A percentile compares a stretch with the other conserved stretches of the same genome.
Conservation (phyloP, 176 grass and related monocot genomes). For the sorghum (Sorghum bicolor) region DNA sequence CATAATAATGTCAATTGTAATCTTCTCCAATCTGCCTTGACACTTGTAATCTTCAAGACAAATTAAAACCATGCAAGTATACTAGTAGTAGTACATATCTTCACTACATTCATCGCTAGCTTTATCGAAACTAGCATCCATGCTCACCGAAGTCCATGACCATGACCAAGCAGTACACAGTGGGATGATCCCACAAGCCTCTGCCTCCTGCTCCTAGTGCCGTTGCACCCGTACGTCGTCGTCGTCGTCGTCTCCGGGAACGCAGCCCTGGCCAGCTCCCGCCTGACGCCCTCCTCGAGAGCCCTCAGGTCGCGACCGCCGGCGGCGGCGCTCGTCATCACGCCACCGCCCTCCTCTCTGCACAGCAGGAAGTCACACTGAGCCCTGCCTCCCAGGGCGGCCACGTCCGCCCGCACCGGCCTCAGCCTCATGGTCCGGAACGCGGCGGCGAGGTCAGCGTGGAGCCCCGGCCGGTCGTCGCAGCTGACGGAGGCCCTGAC, state of each 20-base stretch:
- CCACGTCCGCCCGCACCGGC: conserved; percentile 23
- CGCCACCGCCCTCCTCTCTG: not conserved
- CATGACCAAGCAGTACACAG: not conserved
- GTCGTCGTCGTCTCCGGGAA: conserved; percentile 26
- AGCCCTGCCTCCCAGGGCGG: conserved; percentile 34
- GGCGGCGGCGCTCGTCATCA: not conserved
- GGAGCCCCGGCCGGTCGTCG: conserved; percentile 44
- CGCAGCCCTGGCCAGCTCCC: conserved; percentile 27
- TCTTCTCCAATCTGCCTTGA: no score
- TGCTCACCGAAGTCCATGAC: not conserved
- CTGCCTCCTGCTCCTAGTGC: conserved; percentile 34
- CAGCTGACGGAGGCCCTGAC: conserved; percentile 41
- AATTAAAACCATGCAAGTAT: no score
- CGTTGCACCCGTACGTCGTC: not conserved
- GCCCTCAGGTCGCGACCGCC: not conserved
- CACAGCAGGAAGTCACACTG: conserved; percentile 29
- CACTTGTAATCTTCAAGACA: no score
- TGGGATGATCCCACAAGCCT: conserved; percentile 12
- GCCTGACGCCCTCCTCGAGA: conserved; percentile 33
- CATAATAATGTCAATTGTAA: no score
- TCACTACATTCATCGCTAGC: not conserved
- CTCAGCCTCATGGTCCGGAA: conserved; percentile 36
- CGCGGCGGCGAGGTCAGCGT: conserved; percentile 21
- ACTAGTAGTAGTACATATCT: not conserved
- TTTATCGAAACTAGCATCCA: not conserved